Percentiles rank a stretch among this genome's conserved stretches.
These are phyloP conservation scores for Harringtonia aguacate DNA, from an alignment of 2,329 filamentous ascomycete genomes.

Conservation along the genomic window DNA sequence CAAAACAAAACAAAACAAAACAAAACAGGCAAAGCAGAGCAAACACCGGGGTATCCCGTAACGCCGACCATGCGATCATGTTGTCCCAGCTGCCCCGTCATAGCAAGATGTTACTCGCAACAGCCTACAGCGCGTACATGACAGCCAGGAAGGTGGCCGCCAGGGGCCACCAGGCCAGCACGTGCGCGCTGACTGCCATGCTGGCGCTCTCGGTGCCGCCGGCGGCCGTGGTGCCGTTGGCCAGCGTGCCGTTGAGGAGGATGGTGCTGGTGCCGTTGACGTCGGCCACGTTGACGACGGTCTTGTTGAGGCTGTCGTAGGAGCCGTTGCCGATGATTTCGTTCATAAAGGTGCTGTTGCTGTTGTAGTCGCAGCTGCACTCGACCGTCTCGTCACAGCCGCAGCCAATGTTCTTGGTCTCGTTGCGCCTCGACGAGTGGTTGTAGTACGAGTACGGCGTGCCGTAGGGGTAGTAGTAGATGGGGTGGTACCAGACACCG, in stretches of 20 bases:
- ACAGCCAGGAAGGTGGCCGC: slow-evolving; percentile 31
- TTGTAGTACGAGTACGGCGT: slow-evolving; percentile 41
- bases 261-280: slow-evolving; percentile 56
- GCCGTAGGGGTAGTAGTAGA: slow-evolving; percentile 49
- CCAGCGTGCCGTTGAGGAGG: slow-evolving; percentile 65
- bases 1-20: too few species aligned
- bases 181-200: slow-evolving; percentile 22
- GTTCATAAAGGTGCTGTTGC: slow-evolving; percentile 46
- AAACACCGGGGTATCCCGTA: slow-evolving; percentile 2
- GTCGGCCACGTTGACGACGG: slow-evolving; percentile 48
- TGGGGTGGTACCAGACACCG: slow-evolving; percentile 52
- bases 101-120: too few species aligned
- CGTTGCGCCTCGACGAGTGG: slow-evolving; percentile 37
- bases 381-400: slow-evolving; percentile 43
- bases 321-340: slow-evolving; percentile 56
- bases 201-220: slow-evolving; percentile 30
- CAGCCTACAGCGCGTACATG: slow-evolving; percentile 18
- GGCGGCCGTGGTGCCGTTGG: slow-evolving; percentile 51
- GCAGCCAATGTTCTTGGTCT: slow-evolving; percentile 51
- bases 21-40: too few species aligned
- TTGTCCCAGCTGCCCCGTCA: too few species aligned
- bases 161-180: slow-evolving; percentile 38
- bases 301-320: slow-evolving; percentile 47
- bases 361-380: slow-evolving; percentile 62
- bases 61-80: not conserved